A percentile compares a stretch with the other conserved stretches of the same genome.
Conservation (phyloP, 1,139 yeast species). For the Debaryomycetaceae sp. region DNA sequence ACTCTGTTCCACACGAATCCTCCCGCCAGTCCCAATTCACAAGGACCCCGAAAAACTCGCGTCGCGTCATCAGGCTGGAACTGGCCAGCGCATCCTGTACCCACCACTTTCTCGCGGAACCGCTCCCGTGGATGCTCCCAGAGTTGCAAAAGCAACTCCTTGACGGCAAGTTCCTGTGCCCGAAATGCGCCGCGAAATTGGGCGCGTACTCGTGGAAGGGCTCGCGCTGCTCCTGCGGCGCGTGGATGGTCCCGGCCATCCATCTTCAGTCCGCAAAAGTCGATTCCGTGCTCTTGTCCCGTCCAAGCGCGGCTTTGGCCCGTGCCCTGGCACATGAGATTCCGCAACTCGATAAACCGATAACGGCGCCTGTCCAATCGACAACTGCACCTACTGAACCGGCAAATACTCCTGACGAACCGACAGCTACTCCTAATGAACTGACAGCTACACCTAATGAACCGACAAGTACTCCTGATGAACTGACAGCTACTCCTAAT, state of each 20-base stretch:
- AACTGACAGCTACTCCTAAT: no score
- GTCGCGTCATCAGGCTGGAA: conserved; percentile 41
- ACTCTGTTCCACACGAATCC: conserved; percentile 47
- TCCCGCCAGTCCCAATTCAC: conserved; percentile 55
- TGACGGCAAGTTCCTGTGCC: conserved; percentile 82
- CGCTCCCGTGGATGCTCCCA: conserved; percentile 81
- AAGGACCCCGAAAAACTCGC: conserved; percentile 49
- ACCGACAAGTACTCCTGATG: no score
- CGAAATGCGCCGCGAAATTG: conserved; percentile 69
- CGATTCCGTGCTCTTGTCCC: conserved; percentile 30
- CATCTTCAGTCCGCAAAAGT: conserved; percentile 74
- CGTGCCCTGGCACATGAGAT: no score
- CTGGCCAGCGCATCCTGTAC: conserved; percentile 57
- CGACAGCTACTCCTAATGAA: no score
- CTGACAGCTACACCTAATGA: no score
- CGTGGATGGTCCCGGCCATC: conserved; percentile 92
- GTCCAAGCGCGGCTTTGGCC: no score
- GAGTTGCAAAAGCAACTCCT: conserved; percentile 60
- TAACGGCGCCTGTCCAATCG: no score
- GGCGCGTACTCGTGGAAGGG: conserved; percentile 97
- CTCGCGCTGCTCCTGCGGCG: conserved; percentile 86
- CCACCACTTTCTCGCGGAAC: conserved; percentile 74
- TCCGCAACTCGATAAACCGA: no score
- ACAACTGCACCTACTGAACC: no score
- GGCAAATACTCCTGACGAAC: no score